Percentiles rank a stretch among this genome's conserved stretches.
These are phyloP conservation scores for Pleurotus giganteus DNA, from an alignment of 768 basidiomycete genomes.

Conservation along the genomic window DNA sequence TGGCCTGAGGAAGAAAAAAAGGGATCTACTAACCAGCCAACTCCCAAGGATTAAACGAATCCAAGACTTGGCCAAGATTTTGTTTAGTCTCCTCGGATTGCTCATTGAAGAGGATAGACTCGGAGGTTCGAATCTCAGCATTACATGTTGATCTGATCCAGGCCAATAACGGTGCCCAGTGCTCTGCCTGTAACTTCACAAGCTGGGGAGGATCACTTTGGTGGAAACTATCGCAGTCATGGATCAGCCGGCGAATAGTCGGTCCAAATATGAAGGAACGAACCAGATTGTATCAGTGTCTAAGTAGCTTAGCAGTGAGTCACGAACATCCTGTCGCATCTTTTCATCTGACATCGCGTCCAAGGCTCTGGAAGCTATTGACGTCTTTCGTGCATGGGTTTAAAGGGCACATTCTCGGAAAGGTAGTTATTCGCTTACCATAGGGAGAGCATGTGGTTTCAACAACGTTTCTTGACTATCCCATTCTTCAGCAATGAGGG, in stretches of 20 bases:
- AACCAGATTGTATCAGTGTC: constrained; percentile 96
- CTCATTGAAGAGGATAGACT: constrained; percentile 65
- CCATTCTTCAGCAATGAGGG: constrained; percentile 94
- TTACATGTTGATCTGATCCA: constrained; percentile 73
- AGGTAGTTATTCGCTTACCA: constrained; percentile 50
- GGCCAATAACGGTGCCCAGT: constrained; percentile 86
- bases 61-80: constrained; percentile 56
- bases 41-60: constrained; percentile 76
- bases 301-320: constrained; percentile 75
- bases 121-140: constrained; percentile 65
- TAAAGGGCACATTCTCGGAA: not conserved
- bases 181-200: constrained; percentile 70
- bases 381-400: constrained; percentile 59
- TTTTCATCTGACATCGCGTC: constrained; percentile 65
- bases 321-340: constrained; percentile 60
- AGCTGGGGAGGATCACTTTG: constrained; percentile 74
- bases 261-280: constrained; percentile 14
- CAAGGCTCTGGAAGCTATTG: constrained; percentile 84
- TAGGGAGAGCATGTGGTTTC: constrained; percentile 88
- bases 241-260: constrained; percentile 1
- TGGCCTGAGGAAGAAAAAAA: not conserved
- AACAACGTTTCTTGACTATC: constrained; percentile 84
- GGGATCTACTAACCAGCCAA: constrained; percentile 68
- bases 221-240: constrained; percentile 61
- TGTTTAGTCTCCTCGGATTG: constrained; percentile 71